Base-by-base conservation (phyloP, 371 early-diverging fungal species). In the Haplosporangium sp. region DNA sequence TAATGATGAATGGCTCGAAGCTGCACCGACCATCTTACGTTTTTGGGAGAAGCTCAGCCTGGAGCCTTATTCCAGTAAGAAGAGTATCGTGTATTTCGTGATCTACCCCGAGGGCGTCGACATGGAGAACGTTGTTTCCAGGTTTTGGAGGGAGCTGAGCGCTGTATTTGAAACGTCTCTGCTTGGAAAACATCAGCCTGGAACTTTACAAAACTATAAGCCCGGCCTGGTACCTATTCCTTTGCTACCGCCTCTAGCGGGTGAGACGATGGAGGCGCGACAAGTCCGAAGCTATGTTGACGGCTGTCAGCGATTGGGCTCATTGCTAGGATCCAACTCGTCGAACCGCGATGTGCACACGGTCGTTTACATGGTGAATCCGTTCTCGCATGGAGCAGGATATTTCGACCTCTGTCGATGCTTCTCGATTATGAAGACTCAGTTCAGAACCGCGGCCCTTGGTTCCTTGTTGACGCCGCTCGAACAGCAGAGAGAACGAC, bases 11-110 rank as follows among this genome's bases (percentile, higher is more conserved):
- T 83, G 82, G 66, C 82, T 90, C 20, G 89, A 87, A 59, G 87
- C 87, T 3, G 83, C 87, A 0, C 85, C 87, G 5, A 82, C 85
- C 8, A 69, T 90, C 20, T 62, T 90, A 11, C 81, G 84, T 16
- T 87, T 87, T 64, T 90, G 91, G 91, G 89, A 89, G 43, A 88
- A 88, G 36, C 72, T 88, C 46, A 82, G 89, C 40, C 67, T 90
- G 40, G 87, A 87, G 47, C 90, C 90, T 1, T 88, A 86, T 41
- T 87, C 86, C 1, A 59, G 62, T 42, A 85, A 81, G 59, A 90
- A 90, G 66, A 83, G 82, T 36, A 73, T 90, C 20, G 69, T 67
- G 6, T 90, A 89, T 65, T 87, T 87, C 73, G 86, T 84, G 12
- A 70, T 90, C 4, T 87, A 81, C 60, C 91, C 89, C 5, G 81